Evolutionary conservation across 2,329 filamentous ascomycete genomes (phyloP).

Genomic region (Pyrenochaeta sp.): DNA sequence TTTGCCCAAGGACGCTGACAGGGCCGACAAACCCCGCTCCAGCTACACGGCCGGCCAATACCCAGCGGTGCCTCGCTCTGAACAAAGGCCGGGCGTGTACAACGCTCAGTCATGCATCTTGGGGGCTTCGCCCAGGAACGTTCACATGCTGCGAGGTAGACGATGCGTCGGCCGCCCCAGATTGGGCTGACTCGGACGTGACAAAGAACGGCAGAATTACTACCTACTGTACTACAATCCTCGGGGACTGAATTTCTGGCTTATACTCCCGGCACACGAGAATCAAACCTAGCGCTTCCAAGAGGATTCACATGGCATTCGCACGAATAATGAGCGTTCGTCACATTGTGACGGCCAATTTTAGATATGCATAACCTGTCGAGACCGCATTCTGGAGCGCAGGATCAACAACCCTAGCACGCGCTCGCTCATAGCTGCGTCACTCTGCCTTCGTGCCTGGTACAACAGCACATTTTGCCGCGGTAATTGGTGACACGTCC

Average conservation of each 20-base stretch:
- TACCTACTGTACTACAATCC: not conserved
- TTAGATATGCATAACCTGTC: not conserved
- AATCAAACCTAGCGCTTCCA: not conserved
- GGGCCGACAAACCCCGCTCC: not conserved
- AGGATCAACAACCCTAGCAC: not conserved
- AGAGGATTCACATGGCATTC: slow-evolving; percentile 1
- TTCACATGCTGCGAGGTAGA: not conserved
- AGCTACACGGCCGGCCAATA: not conserved
- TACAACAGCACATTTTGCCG: not conserved
- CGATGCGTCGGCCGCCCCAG: not conserved
- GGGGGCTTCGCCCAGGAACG: not conserved
- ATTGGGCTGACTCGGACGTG: not conserved
- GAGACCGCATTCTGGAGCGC: not conserved
- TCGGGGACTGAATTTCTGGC: not conserved
- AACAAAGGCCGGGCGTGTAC: not conserved
- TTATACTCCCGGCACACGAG: not conserved
- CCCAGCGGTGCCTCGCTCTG: not conserved
- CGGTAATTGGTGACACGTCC: not conserved
- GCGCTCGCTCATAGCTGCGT: not conserved
- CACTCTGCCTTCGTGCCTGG: not conserved
- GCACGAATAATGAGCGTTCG: not conserved
- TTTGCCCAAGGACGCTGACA: slow-evolving; percentile 1
- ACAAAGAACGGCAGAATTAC: slow-evolving; percentile 1
- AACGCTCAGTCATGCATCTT: slow-evolving; percentile 2
- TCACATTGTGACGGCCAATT: not conserved